A percentile compares a stretch with the other conserved stretches of the same genome.
Conservation (phyloP, 1,139 yeast genomes). For the Taiozyma sp. region DNA sequence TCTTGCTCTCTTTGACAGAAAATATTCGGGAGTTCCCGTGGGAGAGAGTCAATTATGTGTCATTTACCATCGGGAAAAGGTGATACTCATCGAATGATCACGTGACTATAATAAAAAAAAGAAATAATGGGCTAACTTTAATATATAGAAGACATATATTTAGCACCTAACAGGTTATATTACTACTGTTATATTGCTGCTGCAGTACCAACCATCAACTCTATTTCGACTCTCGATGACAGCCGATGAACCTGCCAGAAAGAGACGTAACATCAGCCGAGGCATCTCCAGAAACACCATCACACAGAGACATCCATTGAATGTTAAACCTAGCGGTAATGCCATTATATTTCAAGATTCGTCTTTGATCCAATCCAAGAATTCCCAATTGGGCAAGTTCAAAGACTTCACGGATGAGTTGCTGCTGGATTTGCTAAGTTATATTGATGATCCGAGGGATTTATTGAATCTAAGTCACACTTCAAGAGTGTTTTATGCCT, state of each 20-base stretch:
- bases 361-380: conserved; percentile 19
- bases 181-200: too few species aligned
- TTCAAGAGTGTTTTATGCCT: conserved; percentile 70
- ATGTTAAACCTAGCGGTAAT: conserved; percentile 74
- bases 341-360: conserved; percentile 27
- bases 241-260: conserved; percentile 10
- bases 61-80: too few species aligned
- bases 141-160: too few species aligned
- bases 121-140: too few species aligned
- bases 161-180: too few species aligned
- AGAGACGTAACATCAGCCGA: conserved; percentile 14
- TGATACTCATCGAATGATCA: too few species aligned
- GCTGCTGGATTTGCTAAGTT: conserved; percentile 41
- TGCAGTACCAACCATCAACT: too few species aligned
- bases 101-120: too few species aligned
- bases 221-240: conserved; percentile 7
- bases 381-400: conserved; percentile 44
- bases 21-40: too few species aligned
- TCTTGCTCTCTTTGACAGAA: too few species aligned
- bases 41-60: too few species aligned
- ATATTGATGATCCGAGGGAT: conserved; percentile 40
- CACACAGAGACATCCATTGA: conserved; percentile 56
- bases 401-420: conserved; percentile 55
- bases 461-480: conserved; percentile 49
- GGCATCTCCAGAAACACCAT: conserved; percentile 22